Percentiles rank a stretch among this genome's conserved stretches.
Conservation (phyloP, 2,329 filamentous ascomycete genomes). For the Pyrenophora seminiperda region DNA sequence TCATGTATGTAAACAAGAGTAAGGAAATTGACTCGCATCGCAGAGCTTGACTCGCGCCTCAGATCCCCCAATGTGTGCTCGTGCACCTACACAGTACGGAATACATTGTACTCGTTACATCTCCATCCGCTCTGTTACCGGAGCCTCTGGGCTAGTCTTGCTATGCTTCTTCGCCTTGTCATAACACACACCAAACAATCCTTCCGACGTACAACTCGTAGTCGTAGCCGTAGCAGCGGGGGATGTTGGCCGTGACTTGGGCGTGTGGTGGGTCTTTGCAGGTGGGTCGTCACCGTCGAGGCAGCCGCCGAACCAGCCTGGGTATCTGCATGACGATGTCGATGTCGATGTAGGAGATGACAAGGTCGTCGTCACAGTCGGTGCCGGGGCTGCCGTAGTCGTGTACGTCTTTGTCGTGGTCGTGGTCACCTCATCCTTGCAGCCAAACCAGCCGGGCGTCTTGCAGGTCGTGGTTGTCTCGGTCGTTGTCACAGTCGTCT, state of each 20-base stretch:
- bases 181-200: conserved; percentile 40
- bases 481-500: conserved; percentile 51
- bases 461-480: conserved; percentile 51
- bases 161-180: conserved; percentile 28
- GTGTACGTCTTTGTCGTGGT: conserved; percentile 35
- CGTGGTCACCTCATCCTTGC: conserved; percentile 59
- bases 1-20: neutral
- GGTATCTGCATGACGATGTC: conserved; percentile 50
- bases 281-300: conserved; percentile 57
- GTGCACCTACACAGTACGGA: neutral
- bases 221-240: conserved; percentile 21
- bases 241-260: conserved; percentile 20
- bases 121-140: conserved; percentile 33
- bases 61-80: neutral
- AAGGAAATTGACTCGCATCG: neutral
- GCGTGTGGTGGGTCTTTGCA: conserved; percentile 26
- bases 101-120: conserved; percentile 19
- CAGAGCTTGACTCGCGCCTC: neutral
- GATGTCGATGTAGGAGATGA: conserved; percentile 43
- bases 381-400: conserved; percentile 31
- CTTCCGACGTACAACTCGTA: conserved; percentile 31
- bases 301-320: conserved; percentile 56
- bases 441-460: conserved; percentile 69
- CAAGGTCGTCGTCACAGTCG: conserved; percentile 40
- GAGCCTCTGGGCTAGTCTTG: conserved; percentile 7